Evolutionary conservation across 2,329 filamentous ascomycete genomes (phyloP).

Genomic region (Claviceps maximensis): DNA sequence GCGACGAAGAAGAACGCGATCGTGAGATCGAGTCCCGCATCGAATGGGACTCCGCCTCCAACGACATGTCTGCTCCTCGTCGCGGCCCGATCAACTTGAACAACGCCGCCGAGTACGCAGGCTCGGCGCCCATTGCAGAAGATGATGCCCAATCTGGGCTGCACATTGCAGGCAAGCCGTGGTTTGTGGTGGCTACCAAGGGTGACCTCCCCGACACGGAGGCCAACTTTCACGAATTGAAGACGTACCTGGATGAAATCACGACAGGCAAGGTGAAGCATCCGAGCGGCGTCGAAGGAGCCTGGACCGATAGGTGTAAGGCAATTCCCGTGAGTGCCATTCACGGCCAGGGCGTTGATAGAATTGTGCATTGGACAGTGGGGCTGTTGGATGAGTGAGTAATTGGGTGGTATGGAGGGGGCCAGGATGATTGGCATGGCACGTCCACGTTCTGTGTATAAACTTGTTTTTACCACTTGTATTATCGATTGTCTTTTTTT

Average conservation of each 20-base stretch:
- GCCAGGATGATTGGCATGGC: background rate
- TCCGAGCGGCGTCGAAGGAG: constrained; percentile 51
- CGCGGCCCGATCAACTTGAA: constrained; percentile 15
- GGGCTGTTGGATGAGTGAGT: constrained; percentile 43
- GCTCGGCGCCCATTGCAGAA: constrained; percentile 1
- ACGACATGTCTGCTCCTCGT: constrained; percentile 11
- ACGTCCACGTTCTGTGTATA: background rate
- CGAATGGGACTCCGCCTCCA: constrained; percentile 40
- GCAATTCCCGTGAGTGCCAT: constrained; percentile 86
- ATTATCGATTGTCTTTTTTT: background rate
- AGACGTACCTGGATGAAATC: constrained; percentile 56
- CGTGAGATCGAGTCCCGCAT: constrained; percentile 44
- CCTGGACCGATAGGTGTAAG: constrained; percentile 48
- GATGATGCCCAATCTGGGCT: constrained; percentile 24
- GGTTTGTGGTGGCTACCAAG: constrained; percentile 93
- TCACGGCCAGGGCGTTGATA: constrained; percentile 66
- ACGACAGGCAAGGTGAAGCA: constrained; percentile 50
- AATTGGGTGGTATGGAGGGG: background rate
- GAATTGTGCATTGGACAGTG: constrained; percentile 60
- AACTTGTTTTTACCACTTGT: background rate
- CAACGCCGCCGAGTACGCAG: constrained; percentile 10
- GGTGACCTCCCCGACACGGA: constrained; percentile 71
- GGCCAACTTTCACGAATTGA: constrained; percentile 59
- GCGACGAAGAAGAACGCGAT: constrained; percentile 59
- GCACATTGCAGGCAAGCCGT: constrained; percentile 86